Evolutionary conservation across 2,329 filamentous ascomycete genomes (phyloP), one percentile per base, ranked within the genome.

Genomic region (Botrytis porri): DNA sequence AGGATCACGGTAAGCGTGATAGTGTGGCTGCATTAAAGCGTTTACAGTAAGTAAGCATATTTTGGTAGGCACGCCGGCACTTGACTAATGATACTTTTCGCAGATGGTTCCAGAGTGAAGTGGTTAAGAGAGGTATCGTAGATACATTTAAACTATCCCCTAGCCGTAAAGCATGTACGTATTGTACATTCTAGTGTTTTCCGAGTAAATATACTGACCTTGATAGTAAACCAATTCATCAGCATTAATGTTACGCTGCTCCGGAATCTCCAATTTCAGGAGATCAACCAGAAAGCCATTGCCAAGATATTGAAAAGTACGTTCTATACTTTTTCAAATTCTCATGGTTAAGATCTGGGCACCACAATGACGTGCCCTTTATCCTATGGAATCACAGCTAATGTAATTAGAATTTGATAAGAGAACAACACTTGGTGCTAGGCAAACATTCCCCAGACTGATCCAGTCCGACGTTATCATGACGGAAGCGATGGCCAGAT

Each of bases 241-340:
- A 84, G 86, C 65, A 86, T 97, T 77, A 97, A 97, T 80, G 84
- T 88, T 37, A 87, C 88, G 70, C 86, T 97, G n/a, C 85, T 97
- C n/a, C 90, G 90, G 75, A 92, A 92, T 69, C 85, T 97, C 76
- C 90, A 91, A 74, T 97, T 97, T 77, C 93, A 95, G 78, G 93
- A 96, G 80, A 90, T 97, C 76, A 97, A 97, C 78, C 88, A 89
- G 76, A 87, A 87, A 43, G 94, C 94, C 1, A 89, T 96, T 78
- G 85, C 84, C 48, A 97, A 97, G 81, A 97, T 97, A 69, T 83
- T 97, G 70, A 97, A 97, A 81, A 97, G 91, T 92, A 81, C 75
- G 87, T 81, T 22, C 39, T 35, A 48, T 32, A 12, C 14, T 57
- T 65, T 25, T 41, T 20, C 9, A 71, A 32, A 20, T 25, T 54